Percentiles rank a stretch among this genome's conserved stretches.
These are phyloP conservation scores for Tricholoma flavovirens DNA, from an alignment of 768 basidiomycete species.

Conservation along the genomic window DNA sequence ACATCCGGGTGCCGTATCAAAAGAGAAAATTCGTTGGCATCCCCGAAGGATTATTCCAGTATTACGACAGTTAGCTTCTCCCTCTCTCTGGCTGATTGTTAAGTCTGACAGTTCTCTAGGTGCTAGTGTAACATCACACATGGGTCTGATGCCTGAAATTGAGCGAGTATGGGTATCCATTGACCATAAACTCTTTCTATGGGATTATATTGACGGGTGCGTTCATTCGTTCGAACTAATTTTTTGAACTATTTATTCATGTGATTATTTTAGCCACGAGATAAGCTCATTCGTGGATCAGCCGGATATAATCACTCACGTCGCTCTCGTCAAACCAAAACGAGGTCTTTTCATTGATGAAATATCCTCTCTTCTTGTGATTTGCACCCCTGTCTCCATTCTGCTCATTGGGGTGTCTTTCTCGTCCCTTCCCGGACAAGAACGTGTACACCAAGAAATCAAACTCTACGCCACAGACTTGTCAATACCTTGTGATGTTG, in stretches of 20 bases:
- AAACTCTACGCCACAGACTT: constrained; percentile 90
- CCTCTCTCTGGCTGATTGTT: neutral
- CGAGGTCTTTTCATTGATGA: constrained; percentile 87
- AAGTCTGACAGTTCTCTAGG: constrained; percentile 31
- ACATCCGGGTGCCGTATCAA: constrained; percentile 74
- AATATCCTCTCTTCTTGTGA: constrained; percentile 81
- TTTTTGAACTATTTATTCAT: neutral
- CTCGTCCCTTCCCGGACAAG: constrained; percentile 35
- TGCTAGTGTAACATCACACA: constrained; percentile 65
- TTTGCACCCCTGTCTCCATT: constrained; percentile 82
- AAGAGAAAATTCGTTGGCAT: constrained; percentile 72
- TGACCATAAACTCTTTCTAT: constrained; percentile 89
- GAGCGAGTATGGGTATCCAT: constrained; percentile 95
- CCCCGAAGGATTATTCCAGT: constrained; percentile 72
- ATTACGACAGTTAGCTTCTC: constrained; percentile 60
- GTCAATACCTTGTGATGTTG: constrained; percentile 67
- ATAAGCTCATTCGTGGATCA: constrained; percentile 91
- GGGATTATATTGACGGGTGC: constrained; percentile 95
- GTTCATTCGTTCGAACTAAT: constrained; percentile 25
- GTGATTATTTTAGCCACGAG: constrained; percentile 55
- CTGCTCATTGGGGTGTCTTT: constrained; percentile 80
- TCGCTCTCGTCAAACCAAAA: constrained; percentile 84
- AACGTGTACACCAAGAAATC: constrained; percentile 58
- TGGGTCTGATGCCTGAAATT: constrained; percentile 91
- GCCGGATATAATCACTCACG: constrained; percentile 82